These are phyloP conservation scores for Fusarium tricinctum DNA, from an alignment of 2,329 filamentous ascomycete genomes.

Conservation along the genomic window DNA sequence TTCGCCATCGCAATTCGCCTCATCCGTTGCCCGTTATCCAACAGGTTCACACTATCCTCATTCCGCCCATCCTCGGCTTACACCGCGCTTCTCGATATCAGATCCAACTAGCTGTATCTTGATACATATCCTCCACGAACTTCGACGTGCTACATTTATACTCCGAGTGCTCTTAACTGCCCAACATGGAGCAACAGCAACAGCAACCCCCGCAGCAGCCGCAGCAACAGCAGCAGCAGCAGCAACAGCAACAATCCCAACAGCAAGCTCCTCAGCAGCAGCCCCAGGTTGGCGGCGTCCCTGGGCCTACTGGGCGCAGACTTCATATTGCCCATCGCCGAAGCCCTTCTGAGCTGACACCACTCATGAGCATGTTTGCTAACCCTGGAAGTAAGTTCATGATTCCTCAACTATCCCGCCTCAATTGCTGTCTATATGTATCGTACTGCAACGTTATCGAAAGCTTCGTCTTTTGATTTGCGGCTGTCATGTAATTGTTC, in stretches of 20 bases:
- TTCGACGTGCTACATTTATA: constrained; percentile 54
- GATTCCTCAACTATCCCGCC: constrained; percentile 18
- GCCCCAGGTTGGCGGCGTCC: constrained; percentile 68
- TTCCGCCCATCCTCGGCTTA: constrained; percentile 44
- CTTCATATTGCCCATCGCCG: constrained; percentile 97
- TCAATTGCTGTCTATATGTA: constrained; percentile 1
- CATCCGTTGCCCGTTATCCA: constrained; percentile 45
- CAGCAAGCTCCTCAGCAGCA: constrained; percentile 64
- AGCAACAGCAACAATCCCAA: constrained; percentile 70
- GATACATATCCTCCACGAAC: constrained; percentile 52
- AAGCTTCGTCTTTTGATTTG: constrained; percentile 1
- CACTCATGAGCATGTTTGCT: constrained; percentile 92
- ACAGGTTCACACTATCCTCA: constrained; percentile 44
- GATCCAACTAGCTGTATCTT: constrained; percentile 43
- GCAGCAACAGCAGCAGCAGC: constrained; percentile 67
- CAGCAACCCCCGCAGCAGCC: constrained; percentile 70
- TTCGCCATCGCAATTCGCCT: constrained; percentile 49
- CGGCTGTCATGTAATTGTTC: background rate
- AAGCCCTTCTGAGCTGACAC: constrained; percentile 96
- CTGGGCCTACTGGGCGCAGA: constrained; percentile 86
- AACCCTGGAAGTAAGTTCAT: constrained; percentile 73
- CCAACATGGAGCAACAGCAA: constrained; percentile 70
- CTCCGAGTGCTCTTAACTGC: constrained; percentile 58
- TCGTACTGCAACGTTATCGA: constrained; percentile 14
- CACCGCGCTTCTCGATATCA: constrained; percentile 43